Percentiles rank a stretch among this genome's conserved stretches.
Evolutionary conservation across 2,329 filamentous ascomycete genomes (phyloP).

Genomic region (Cercospora zeina): DNA sequence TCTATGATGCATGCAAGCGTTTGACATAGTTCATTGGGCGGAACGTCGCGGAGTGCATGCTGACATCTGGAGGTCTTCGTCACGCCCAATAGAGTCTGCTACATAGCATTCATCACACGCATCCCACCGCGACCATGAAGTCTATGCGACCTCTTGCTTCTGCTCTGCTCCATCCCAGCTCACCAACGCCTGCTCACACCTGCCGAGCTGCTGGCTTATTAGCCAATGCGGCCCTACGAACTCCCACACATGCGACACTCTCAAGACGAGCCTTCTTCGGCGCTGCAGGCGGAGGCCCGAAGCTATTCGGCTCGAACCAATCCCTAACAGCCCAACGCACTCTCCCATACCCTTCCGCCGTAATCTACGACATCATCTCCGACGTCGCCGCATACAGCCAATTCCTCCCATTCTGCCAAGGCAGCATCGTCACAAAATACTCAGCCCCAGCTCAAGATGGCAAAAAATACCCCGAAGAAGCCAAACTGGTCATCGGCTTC

Average conservation of each 20-base stretch:
- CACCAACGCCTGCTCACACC: slow-evolving; percentile 17
- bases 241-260: slow-evolving; percentile 23
- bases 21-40: neutral
- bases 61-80: neutral
- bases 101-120: neutral
- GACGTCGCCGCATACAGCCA: slow-evolving; percentile 79
- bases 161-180: slow-evolving; percentile 27
- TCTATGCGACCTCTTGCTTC: slow-evolving; percentile 32
- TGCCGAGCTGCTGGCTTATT: slow-evolving; percentile 25
- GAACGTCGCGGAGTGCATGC: slow-evolving; percentile 3
- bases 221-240: slow-evolving; percentile 19
- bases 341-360: slow-evolving; percentile 69
- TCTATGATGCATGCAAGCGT: slow-evolving; percentile 4
- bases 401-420: slow-evolving; percentile 90
- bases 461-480: slow-evolving; percentile 68
- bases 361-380: slow-evolving; percentile 82
- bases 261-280: slow-evolving; percentile 44
- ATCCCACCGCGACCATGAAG: slow-evolving; percentile 31
- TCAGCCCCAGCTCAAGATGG: slow-evolving; percentile 53
- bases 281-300: slow-evolving; percentile 36
- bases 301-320: slow-evolving; percentile 62
- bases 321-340: slow-evolving; percentile 71
- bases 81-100: slow-evolving; percentile 6
- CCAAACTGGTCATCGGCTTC: slow-evolving; percentile 82
- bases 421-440: slow-evolving; percentile 74